Base-by-base conservation (phyloP, 495 filamentous ascomycete species). In the Penicillium cataractarum region DNA sequence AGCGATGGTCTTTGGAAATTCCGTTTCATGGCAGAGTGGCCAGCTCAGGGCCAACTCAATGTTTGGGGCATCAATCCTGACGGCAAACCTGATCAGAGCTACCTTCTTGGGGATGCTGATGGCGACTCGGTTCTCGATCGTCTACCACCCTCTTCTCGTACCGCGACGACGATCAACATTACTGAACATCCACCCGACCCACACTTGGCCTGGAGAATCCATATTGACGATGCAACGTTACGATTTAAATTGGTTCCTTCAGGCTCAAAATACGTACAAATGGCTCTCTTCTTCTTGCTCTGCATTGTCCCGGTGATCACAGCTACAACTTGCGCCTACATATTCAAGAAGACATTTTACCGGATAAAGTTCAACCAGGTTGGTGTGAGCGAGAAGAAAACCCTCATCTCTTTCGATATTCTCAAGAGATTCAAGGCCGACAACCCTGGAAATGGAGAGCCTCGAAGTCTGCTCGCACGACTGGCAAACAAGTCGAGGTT, bases 321-420 rank as follows among this genome's bases (percentile, higher is more conserved):
- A 6, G 87, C 78, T 10, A 67, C 66, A 1, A 62, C 79, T 15
- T 85, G 80, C 22, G 80, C 86, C 1, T 89, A 80, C 68, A 67
- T 84, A 3, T 91, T 88, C 77, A 81, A 86, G 77, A 82, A 83
- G 58, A 83, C 83, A 21, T 91, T 90, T 73, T 91, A 90, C 73
- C 81, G 84, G 26, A 85, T 91, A 73, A 90, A 89, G 70, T 84
- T 90, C 76, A 90, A 90, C 69, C 81, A 89, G 67, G 71, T 84
- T 13, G 89, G 89, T 48, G 83, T 89, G 7, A 78, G 69, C 35
- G 76, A 83, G 49, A 83, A 83, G 68, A 79, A 79, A 52, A 65
- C 66, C 17, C 65, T 80, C 10, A 69, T 81, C 12, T 77, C 80
- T 0, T 52, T 80, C 13, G 70, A 72, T 13, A 32, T 83, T 15